phyloP scores from a whole-genome alignment of 116 monocot species.

The Thalassia testudinum region DNA sequence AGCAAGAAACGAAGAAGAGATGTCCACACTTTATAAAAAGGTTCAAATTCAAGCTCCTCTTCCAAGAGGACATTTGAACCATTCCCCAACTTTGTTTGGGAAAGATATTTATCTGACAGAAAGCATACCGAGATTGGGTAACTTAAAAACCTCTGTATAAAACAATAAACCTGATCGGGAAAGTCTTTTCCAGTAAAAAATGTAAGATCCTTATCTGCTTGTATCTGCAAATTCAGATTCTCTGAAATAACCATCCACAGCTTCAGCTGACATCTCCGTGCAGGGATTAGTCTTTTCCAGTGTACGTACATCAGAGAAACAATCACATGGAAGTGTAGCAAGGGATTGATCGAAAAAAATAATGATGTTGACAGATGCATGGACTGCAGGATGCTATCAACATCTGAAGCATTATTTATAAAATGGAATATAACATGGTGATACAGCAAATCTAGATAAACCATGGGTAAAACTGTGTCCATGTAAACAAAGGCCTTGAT shows the following conservation, averaged over 20 bases:
- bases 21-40: slow-evolving; percentile 25
- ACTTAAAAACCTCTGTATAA: slow-evolving; percentile 25
- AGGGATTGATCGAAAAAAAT: slow-evolving; percentile 10
- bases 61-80: too few relatives aligned
- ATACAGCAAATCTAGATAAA: slow-evolving; percentile 23
- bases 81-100: too few relatives aligned
- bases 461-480: slow-evolving; percentile 31
- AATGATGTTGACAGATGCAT: slow-evolving; percentile 4
- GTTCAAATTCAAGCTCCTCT: slow-evolving; percentile 16
- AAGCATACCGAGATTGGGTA: slow-evolving; percentile 19
- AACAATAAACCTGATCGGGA: slow-evolving; percentile 1
- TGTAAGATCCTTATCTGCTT: slow-evolving; percentile 3
- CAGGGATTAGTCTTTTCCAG: slow-evolving; percentile 2
- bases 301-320: slow-evolving; percentile 30
- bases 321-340: slow-evolving; percentile 15
- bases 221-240: slow-evolving; percentile 6
- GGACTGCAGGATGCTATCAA: slow-evolving; percentile 3
- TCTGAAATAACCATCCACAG: slow-evolving; percentile 29
- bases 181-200: slow-evolving; percentile 1
- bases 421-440: slow-evolving; percentile 18
- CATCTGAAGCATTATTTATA: slow-evolving; percentile 5
- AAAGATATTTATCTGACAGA: slow-evolving; percentile 3
- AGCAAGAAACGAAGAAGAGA: too few relatives aligned
- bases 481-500: slow-evolving; percentile 10
- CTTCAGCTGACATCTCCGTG: slow-evolving; percentile 5